Base-by-base conservation (phyloP, 177 flowering plant genomes). In the Tripterygium wilfordii region DNA sequence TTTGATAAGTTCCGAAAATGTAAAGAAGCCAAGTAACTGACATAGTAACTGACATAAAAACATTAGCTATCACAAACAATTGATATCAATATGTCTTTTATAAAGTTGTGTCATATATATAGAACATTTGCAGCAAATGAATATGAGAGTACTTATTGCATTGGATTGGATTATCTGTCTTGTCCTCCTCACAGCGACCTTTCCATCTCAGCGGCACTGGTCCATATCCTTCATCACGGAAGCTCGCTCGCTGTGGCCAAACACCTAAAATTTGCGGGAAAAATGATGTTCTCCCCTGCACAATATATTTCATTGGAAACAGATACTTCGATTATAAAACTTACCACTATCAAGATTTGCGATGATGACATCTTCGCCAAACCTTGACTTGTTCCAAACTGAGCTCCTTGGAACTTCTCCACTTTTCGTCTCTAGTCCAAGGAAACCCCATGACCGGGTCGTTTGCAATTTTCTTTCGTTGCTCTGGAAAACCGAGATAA, bases 311-410 rank as follows among this genome's bases (percentile, higher is more conserved):
- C n/a, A n/a, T n/a, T n/a, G n/a, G n/a, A n/a, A n/a, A n/a, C n/a
- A n/a, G n/a, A n/a, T n/a, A n/a, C n/a, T n/a, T n/a, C n/a, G n/a
- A n/a, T n/a, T n/a, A n/a, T 3, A 36, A 36, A 36, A 36, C 15
- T 36, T 38, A 38, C 42, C 42, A 38, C 13, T 38, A 10, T 38
- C 42, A 38, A 38, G 6, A 24, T 3, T 20, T 19, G 24, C 42
- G 20, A 38, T 38, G 20, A 38, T 38, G 5, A 38, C 24, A 14
- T 38, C 42, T 20, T 38, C 24, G 20, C 42, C 42, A 38, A 38
- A 38, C 10, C 24, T 18, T 2, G 42, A 22, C 24, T 38, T 20
- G 2, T 18, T 9, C 24, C 42, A 38, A 1, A 38, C 1, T 1
- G 42, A 38, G 20, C 10, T n/a, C 1, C 24, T 3, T 18, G 24